phyloP scores from a whole-genome alignment of 2,329 filamentous ascomycete species.

The Falciphora oryzae region DNA sequence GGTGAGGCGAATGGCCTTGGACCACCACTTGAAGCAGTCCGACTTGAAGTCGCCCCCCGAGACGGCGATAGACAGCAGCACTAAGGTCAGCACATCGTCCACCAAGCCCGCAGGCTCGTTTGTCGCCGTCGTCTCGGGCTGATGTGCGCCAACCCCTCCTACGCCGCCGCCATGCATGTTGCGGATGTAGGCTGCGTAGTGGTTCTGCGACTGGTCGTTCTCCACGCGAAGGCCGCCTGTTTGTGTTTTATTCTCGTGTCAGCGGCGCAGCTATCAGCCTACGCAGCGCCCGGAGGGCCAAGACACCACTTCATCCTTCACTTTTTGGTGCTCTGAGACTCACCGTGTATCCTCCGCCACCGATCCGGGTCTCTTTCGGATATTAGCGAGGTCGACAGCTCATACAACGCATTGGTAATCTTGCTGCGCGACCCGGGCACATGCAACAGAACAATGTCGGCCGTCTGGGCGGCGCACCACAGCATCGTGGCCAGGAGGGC shows the following conservation, averaged over 20 bases:
- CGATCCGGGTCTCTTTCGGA: slow-evolving; percentile 30
- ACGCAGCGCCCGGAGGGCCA: too few relatives aligned
- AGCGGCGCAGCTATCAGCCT: neutral
- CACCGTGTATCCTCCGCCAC: slow-evolving; percentile 31
- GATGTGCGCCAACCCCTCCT: slow-evolving; percentile 14
- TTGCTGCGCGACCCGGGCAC: slow-evolving; percentile 34
- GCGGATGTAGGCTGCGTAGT: slow-evolving; percentile 13
- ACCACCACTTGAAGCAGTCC: slow-evolving; percentile 42
- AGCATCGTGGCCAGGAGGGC: slow-evolving; percentile 41
- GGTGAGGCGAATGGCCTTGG: slow-evolving; percentile 34
- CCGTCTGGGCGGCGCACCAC: slow-evolving; percentile 42
- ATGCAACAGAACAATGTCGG: slow-evolving; percentile 36
- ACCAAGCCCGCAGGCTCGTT: slow-evolving; percentile 30
- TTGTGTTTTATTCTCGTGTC: slow-evolving; percentile 10
- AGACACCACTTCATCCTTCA: too few relatives aligned
- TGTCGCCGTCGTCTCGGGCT: slow-evolving; percentile 25
- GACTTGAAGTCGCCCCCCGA: slow-evolving; percentile 43
- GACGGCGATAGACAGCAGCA: slow-evolving; percentile 38
- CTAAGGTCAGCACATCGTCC: slow-evolving; percentile 40
- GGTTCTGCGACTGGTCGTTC: slow-evolving; percentile 23
- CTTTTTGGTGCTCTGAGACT: neutral
- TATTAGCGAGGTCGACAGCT: slow-evolving; percentile 28
- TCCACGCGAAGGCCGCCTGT: slow-evolving; percentile 28
- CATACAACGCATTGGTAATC: slow-evolving; percentile 32
- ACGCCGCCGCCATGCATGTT: slow-evolving; percentile 5